Conservation (phyloP, 106 monocot species). For the Triglochin maritima region DNA sequence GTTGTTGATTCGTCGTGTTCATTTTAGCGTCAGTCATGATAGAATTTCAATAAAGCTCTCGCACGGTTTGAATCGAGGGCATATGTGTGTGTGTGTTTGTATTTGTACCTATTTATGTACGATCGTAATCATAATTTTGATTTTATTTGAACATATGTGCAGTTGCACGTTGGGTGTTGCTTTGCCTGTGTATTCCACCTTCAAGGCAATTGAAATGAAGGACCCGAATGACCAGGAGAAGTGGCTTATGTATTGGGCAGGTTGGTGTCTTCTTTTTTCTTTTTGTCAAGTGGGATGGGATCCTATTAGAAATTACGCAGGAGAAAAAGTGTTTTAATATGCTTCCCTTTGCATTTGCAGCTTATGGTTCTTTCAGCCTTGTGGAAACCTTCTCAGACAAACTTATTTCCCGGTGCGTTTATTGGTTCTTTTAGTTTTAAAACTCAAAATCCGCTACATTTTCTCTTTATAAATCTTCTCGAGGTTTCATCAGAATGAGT, state of each 20-base stretch:
- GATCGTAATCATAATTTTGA: neutral
- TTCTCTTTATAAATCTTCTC: too few relatives aligned
- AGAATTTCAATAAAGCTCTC: too few relatives aligned
- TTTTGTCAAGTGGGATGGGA: neutral
- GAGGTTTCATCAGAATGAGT: too few relatives aligned
- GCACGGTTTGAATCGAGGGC: neutral
- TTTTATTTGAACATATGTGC: too few relatives aligned
- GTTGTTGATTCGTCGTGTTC: too few relatives aligned
- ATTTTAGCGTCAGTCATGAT: too few relatives aligned
- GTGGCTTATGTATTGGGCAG: conserved; percentile 98
- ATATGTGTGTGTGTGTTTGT: neutral
- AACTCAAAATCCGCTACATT: too few relatives aligned
- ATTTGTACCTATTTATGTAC: neutral
- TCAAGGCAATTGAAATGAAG: conserved; percentile 89
- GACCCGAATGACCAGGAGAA: conserved; percentile 58
- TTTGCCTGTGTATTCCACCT: conserved; percentile 86
- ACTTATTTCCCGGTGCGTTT: conserved; percentile 14
- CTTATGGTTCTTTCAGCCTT: conserved; percentile 21
- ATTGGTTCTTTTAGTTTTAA: neutral
- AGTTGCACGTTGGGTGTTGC: conserved; percentile 89
- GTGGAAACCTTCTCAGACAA: conserved; percentile 22
- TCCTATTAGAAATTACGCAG: neutral
- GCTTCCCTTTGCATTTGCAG: neutral
- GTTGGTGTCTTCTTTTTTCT: conserved; percentile 23
- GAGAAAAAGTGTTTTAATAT: neutral